Base-by-base conservation (phyloP, 306 rosid genomes). In the Pyrus communis region DNA sequence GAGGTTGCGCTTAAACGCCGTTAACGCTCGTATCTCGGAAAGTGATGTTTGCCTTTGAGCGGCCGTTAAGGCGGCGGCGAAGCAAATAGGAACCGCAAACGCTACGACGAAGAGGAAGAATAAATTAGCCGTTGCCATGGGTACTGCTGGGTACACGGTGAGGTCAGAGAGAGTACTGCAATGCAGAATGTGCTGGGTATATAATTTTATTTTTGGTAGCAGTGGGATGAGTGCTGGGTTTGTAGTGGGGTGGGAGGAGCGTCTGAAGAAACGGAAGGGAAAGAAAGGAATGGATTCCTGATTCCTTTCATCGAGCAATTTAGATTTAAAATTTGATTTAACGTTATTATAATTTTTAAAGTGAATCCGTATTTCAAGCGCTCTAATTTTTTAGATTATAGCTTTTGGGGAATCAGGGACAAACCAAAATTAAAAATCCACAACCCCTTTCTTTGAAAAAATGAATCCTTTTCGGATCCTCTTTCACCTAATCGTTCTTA, bases 101-200 rank as follows among this genome's bases (percentile, higher is more conserved):
- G 79, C 13, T 13, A 85, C 77, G 65, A 82, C 62, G 77, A 62
- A 30, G 4, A 81, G 40, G 4, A 81, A 12, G 40, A 82, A 82
- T 76, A 77, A 83, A 85, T 83, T 91, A 87, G 89, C 88, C 89
- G 91, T 76, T 69, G 86, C 84, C 85, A 87, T 85, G 9, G 67
- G 30, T 42, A 42, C 8, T 49, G 55, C 55, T 49, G 55, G 55
- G 55, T 49, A 49, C 17, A 18, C 21, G 8, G 55, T 49, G 54
- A 68, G 22, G 19, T 27, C 67, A 57, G 15, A 27, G 69, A 45
- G 22, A 15, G 13, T 9, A 69, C 42, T 12, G 38, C 14, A 54
- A 33, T 18, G 61, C 35, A 64, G 82, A n/a, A 57, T 27, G 38
- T 62, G 75, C 58, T 6, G 33, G 33, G 45, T 74, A 22, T 74